Base-by-base conservation (phyloP, 2,329 filamentous ascomycete species). In the Penicillium digitatum region DNA sequence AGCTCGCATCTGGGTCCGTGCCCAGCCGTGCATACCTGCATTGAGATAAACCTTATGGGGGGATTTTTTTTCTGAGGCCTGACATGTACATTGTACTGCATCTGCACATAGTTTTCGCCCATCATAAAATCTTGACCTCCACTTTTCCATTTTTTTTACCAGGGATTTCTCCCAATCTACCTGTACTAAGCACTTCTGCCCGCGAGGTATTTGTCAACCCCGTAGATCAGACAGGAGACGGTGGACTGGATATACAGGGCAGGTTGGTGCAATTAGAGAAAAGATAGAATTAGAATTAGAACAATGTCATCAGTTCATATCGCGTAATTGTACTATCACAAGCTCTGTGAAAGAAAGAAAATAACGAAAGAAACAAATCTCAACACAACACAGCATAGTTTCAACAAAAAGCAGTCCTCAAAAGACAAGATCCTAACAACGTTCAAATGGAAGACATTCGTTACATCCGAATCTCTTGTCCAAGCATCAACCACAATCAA, bases 271-370 rank as follows among this genome's bases (percentile, higher is more conserved):
- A 4, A 10, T 12, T 9, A 45, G 48, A 54, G 38, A 29, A 37
- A 20, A 42, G 27, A 22, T 22, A 7, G 2, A 14, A 26, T 26
- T 18, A 48, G 38, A 51, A 46, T 48, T 43, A 26, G 26, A 54
- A 45, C 16, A 35, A 56, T 14, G 55, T 65, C 63, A 52, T 65
- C 52, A 63, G 52, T 37, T 64, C 63, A 53, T 65, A 55, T 59
- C 58, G 59, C 62, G 58, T 65, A 60, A 62, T 42, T 59, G 52
- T 52, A 52, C 42, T 55, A 56, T 51, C 50, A 54, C 50, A 53
- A 39, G 31, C 38, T 44, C 18, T 43, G 44, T 49, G 38, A 48
- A 38, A 43, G 39, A 44, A 45, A 38, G 26, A 24, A 27, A 14
- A 22, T 29, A 43, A 45, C 24, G 22, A n/a, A 48, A 38, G 24